Base-by-base conservation (phyloP, 2,329 filamentous ascomycete species). In the Paecilomyces variotii region DNA sequence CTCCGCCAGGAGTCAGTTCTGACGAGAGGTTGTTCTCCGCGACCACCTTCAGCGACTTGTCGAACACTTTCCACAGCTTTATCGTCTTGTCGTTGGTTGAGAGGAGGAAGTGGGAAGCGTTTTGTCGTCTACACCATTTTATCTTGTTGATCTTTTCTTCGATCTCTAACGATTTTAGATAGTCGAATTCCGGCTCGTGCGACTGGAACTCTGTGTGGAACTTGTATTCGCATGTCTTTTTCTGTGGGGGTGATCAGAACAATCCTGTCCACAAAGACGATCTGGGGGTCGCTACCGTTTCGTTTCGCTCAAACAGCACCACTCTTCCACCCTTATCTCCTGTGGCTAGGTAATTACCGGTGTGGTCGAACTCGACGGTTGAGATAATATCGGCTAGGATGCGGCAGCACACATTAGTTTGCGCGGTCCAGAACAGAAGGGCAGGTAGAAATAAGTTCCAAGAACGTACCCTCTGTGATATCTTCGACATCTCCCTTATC, bases 101-200 rank as follows among this genome's bases (percentile, higher is more conserved):
- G 59, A 99, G 85, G 56, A 99, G 86, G 76, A 96, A 99, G 79
- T 99, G 94, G 58, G 94, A 97, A 62, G 93, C 90, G 82, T 99
- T 99, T 78, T 97, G 93, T 78, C 94, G 88, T 72, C 89, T 87
- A 77, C 94, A 99, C 94, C 94, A 99, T 78, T 97, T 99, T 80
- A 99, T 99, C 83, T 99, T 99, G 84, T 99, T 99, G 84, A 99
- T 99, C 81, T 99, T 99, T 79, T 99, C 94, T 83, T 99, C 94
- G 72, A 99, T 99, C 78, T 99, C 94, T 68, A 99, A 84, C 34
- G 94, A 99, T 79, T 99, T 99, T 65, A 99, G 85, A 76, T 99
- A 99, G 77, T 99, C 94, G 77, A 99, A 99, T 78, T 99, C 94
- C 63, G 94, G 94, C 75, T 99, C 94, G 80, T 99, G 94, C 68